Base-by-base conservation (phyloP, 2,329 filamentous ascomycete genomes). In the Penicillium sp. region DNA sequence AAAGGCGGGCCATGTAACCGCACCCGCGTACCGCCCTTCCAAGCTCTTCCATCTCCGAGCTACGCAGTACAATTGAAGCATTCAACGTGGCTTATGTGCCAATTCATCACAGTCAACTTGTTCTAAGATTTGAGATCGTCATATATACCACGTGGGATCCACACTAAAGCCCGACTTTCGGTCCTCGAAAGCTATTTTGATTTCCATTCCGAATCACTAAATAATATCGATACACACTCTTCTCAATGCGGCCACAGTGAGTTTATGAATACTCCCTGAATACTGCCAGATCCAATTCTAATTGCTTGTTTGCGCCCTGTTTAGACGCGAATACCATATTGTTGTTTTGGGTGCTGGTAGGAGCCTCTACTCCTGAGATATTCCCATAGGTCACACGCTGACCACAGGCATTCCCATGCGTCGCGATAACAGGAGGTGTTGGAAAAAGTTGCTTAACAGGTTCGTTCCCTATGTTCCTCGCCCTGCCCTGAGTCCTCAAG, bases 361-460 rank as follows among this genome's bases (percentile, higher is more conserved):
- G 65, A 51, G 23, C 55, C 53, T 55, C 45, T 48, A 45, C 42
- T 62, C 62, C 47, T 35, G 42, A 48, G 27, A 53, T 47, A 27
- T 54, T 48, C 12, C 27, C 42, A 42, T 54, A 31, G 50, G 42
- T 40, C 50, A 57, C 23, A 35, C 43, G 58, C 64, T 66, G 65
- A 67, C 69, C 50, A 59, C 59, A 60, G 33, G 49, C 57, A 23
- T 50, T 54, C 43, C 21, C 35, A 35, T 53, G 54, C 52, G 50
- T 19, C 41, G 43, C 60, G 47, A 46, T 58, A 70, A 69, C 74
- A 91, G 89, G 91, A 78, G 91, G 91, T 74, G 91, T 96, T 72
- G 91, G 91, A 62, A 96, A 96, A 78, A 95, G 91, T 75, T 95
- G 91, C 81, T 81, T 96, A 68, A 96, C 91, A 75, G 90, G 91